Percentiles rank a stretch among this genome's conserved stretches.
Evolutionary conservation across 2,329 filamentous ascomycete genomes (phyloP).

Genomic region (Aspergillus ochraceus): DNA sequence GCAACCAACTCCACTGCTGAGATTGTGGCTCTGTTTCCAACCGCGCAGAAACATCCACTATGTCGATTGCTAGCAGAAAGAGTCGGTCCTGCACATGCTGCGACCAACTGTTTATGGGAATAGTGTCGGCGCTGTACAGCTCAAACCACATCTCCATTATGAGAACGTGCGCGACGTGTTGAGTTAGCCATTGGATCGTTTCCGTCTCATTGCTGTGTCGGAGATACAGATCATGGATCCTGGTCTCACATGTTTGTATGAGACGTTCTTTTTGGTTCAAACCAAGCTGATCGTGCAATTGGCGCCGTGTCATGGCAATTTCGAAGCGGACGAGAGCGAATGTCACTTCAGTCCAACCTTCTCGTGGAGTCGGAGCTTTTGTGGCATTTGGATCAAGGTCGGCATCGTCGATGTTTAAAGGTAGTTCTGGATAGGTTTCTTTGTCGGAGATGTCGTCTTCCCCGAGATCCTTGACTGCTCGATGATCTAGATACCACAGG

Average conservation of each 20-base stretch:
- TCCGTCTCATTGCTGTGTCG: constrained; percentile 44
- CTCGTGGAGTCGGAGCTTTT: constrained; percentile 41
- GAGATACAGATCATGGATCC: constrained; percentile 51
- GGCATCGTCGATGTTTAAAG: constrained; percentile 46
- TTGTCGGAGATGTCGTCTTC: constrained; percentile 25
- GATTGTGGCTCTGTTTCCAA: constrained; percentile 16
- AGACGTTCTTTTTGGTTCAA: constrained; percentile 31
- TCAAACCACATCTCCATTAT: constrained; percentile 73
- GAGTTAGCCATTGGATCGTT: constrained; percentile 62
- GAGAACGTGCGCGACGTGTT: constrained; percentile 65
- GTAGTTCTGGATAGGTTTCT: constrained; percentile 37
- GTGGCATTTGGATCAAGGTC: constrained; percentile 44
- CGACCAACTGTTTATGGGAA: constrained; percentile 48
- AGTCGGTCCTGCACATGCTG: constrained; percentile 64
- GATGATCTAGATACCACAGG: constrained; percentile 41
- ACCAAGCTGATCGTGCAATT: constrained; percentile 2
- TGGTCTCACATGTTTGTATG: constrained; percentile 49
- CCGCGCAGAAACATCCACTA: constrained; percentile 53
- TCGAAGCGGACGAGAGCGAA: constrained; percentile 48
- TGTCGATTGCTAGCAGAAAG: constrained; percentile 66
- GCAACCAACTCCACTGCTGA: constrained; percentile 19
- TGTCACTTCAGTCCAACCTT: constrained; percentile 51
- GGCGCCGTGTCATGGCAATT: constrained; percentile 38
- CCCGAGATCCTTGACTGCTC: constrained; percentile 39
- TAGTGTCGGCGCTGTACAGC: constrained; percentile 55